Base-by-base conservation (phyloP, 805 yeast genomes). In the Zygosaccharomyces bailii region DNA sequence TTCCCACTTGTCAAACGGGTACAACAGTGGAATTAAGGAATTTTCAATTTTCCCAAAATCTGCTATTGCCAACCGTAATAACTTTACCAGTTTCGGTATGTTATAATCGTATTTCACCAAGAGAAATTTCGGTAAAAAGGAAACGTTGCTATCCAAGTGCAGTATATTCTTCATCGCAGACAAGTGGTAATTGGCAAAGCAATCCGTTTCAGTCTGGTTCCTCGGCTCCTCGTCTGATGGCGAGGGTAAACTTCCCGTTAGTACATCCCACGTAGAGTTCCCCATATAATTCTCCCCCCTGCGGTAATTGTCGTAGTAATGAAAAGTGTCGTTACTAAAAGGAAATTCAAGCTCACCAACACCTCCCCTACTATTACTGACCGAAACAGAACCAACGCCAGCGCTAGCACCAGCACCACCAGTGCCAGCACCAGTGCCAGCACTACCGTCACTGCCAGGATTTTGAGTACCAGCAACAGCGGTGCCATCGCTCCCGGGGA, bases 321-420 rank as follows among this genome's bases (percentile, higher is more conserved):
- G 57, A 42, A 58, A 59, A 14, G 57, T 58, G 35, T 59, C 62
- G 43, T 58, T 59, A 13, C 57, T 52, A 32, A 59, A 59, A 4
- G 60, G 57, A 3, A 57, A 51, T 24, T 45, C 50, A 17, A 49
- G 40, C 17, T 38, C 52, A n/a, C 48, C 38, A 23, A 39, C 40
- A 7, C 33, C 30, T 14, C 39, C 29, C 29, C 43, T 31, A 13
- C 42, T 9, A 9, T n/a, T n/a, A n/a, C n/a, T n/a, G n/a, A n/a
- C n/a, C n/a, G n/a, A n/a, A n/a, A n/a, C n/a, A n/a, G n/a, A n/a
- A n/a, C n/a, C n/a, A n/a, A n/a, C 36, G 35, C 17, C 9, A 10
- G 21, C 25, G 10, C 9, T 27, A n/a, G 19, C 41, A 16, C 20
- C 21, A 3, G 33, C 33, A 21, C 33, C 8, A 5, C 5, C 25